These are phyloP conservation scores for Dendrocalamus latiflorus DNA, from an alignment of 202 grass and related monocot genomes.

Conservation along the genomic window DNA sequence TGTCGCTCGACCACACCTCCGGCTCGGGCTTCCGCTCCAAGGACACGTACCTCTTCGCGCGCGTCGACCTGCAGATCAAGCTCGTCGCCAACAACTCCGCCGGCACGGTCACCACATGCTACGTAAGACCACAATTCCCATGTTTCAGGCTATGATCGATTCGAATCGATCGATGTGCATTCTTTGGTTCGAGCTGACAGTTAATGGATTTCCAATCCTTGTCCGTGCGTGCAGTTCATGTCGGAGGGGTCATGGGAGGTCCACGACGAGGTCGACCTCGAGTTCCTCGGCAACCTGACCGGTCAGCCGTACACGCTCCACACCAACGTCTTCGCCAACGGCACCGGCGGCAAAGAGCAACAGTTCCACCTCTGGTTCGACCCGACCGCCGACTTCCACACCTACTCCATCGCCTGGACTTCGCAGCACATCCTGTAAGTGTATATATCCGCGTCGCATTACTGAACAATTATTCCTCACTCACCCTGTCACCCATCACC, in stretches of 20 bases:
- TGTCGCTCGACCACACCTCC: conserved; percentile 38
- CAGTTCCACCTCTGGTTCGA: conserved; percentile 97
- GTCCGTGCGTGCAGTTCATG: conserved; percentile 32
- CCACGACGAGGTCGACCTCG: conserved; percentile 93
- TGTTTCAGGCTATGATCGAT: background rate
- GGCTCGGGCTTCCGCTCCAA: conserved; percentile 44
- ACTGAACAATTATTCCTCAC: too few species aligned
- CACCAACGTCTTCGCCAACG: conserved; percentile 76
- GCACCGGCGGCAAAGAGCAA: conserved; percentile 71
- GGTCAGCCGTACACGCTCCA: conserved; percentile 83
- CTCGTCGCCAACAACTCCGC: conserved; percentile 51
- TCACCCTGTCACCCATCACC: too few species aligned
- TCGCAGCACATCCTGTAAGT: conserved; percentile 70
- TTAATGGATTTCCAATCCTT: background rate
- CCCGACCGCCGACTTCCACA: too few species aligned
- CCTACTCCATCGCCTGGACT: conserved; percentile 77
- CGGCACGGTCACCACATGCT: conserved; percentile 54
- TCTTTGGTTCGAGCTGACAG: background rate
- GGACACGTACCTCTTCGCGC: conserved; percentile 46
- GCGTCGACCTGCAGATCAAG: conserved; percentile 50
- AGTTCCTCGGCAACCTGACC: conserved; percentile 83
- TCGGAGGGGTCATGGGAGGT: conserved; percentile 46
- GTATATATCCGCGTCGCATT: background rate
- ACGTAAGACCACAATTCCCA: background rate
- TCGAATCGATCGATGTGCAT: background rate